Evolutionary conservation across 352 stramenopile species (phyloP).

Genomic region (Globisporangium nodosum): DNA sequence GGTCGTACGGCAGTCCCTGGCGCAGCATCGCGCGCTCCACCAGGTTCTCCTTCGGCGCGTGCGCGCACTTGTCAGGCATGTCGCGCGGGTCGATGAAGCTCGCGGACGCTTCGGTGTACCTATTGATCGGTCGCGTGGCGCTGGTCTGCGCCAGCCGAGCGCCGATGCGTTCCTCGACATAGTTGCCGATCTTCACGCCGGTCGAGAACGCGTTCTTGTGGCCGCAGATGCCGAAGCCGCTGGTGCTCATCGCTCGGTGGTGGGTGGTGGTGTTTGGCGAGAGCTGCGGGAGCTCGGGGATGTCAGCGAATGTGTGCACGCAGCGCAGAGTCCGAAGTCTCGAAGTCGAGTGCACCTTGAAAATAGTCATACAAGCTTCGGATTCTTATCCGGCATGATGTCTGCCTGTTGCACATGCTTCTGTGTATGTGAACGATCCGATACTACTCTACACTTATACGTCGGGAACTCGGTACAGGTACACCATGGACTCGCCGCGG

Average conservation of each 20-base stretch:
- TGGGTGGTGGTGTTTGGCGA: too few relatives aligned
- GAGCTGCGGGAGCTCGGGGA: too few relatives aligned
- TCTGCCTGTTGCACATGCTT: too few relatives aligned
- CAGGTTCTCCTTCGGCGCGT: slow-evolving; percentile 45
- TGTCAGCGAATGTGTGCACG: too few relatives aligned
- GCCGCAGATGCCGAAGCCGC: slow-evolving; percentile 66
- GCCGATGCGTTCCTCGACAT: slow-evolving; percentile 78
- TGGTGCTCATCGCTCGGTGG: slow-evolving; percentile 21
- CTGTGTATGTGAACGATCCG: too few relatives aligned
- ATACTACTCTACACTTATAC: too few relatives aligned
- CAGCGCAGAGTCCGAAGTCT: too few relatives aligned
- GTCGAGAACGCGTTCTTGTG: slow-evolving; percentile 83
- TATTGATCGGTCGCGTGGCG: slow-evolving; percentile 31
- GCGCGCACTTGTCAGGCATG: slow-evolving; percentile 49
- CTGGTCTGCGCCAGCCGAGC: slow-evolving; percentile 32
- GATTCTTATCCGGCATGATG: too few relatives aligned
- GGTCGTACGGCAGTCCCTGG: slow-evolving; percentile 56
- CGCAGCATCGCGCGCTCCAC: slow-evolving; percentile 44
- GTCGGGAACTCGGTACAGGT: neutral
- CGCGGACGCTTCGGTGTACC: slow-evolving; percentile 38
- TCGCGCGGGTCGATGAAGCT: slow-evolving; percentile 48
- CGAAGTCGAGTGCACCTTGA: too few relatives aligned
- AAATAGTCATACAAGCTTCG: too few relatives aligned
- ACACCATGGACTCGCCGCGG: slow-evolving; percentile 5
- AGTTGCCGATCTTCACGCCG: slow-evolving; percentile 76